Evolutionary conservation across 2,329 filamentous ascomycete genomes (phyloP).

Genomic region (Byssothecium circinans): DNA sequence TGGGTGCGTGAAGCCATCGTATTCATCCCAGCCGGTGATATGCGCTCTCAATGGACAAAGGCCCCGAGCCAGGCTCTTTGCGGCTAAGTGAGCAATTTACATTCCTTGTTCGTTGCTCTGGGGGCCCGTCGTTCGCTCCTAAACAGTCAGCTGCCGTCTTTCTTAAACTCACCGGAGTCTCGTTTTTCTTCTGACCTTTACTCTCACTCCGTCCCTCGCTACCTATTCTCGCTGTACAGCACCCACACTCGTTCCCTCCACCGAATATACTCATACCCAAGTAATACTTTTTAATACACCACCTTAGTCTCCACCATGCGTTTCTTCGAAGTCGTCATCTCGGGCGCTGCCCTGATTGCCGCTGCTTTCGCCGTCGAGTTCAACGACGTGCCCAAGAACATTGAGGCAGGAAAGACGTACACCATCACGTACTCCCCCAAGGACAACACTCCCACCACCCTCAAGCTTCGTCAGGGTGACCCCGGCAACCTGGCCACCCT

Average conservation of each 20-base stretch:
- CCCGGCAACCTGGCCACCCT: conserved; percentile 55
- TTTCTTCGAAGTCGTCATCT: conserved; percentile 53
- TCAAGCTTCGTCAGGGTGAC: conserved; percentile 58
- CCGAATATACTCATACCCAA: no score
- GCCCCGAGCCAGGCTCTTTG: background rate
- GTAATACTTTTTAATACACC: conserved; percentile 19
- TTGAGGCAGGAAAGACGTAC: conserved; percentile 53
- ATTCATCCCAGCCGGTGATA: background rate
- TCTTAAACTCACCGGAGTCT: conserved; percentile 11
- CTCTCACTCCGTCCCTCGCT: background rate
- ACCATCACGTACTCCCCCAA: conserved; percentile 54
- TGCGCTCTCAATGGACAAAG: no score
- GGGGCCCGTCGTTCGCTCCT: conserved; percentile 10
- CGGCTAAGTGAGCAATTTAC: conserved; percentile 26
- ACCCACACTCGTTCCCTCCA: background rate
- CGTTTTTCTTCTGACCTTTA: conserved; percentile 12
- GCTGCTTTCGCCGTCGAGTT: conserved; percentile 51
- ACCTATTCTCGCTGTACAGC: no score
- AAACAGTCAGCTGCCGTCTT: conserved; percentile 30
- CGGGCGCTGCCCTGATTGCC: conserved; percentile 41
- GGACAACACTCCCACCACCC: conserved; percentile 51
- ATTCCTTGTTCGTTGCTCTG: conserved; percentile 35
- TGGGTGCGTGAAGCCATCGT: conserved; percentile 3
- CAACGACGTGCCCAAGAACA: conserved; percentile 53
- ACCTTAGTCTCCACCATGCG: conserved; percentile 49